Conservation (phyloP, 768 basidiomycete genomes). For the Rhodotorula taiwanensis region DNA sequence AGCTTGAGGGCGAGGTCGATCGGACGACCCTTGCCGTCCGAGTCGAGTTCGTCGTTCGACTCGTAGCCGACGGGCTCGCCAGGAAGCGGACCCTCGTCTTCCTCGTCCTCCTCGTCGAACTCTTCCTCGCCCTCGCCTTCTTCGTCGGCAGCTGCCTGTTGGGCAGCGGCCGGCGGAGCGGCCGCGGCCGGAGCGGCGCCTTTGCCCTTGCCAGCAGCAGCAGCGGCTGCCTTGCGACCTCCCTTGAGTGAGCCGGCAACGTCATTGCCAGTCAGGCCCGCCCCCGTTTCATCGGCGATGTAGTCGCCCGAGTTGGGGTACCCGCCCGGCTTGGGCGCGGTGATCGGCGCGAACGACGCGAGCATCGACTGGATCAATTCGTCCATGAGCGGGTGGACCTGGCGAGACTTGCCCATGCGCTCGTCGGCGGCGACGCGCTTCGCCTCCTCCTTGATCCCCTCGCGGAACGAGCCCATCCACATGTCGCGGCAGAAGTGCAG, state of each 20-base stretch:
- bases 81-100: constrained; percentile 48
- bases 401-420: constrained; percentile 32
- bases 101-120: constrained; percentile 24
- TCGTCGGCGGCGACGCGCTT: constrained; percentile 37
- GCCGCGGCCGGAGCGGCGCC: background rate
- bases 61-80: constrained; percentile 27
- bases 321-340: constrained; percentile 1
- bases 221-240: background rate
- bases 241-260: constrained; percentile 6
- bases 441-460: constrained; percentile 50
- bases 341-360: constrained; percentile 29
- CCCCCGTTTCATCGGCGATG: constrained; percentile 38
- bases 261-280: constrained; percentile 24
- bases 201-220: background rate
- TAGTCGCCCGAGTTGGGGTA: constrained; percentile 39
- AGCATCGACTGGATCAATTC: constrained; percentile 37
- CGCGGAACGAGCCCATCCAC: constrained; percentile 81
- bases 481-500: constrained; percentile 98
- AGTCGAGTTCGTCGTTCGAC: constrained; percentile 25
- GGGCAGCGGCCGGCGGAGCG: background rate
- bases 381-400: constrained; percentile 40
- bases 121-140: constrained; percentile 12
- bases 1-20: constrained; percentile 37
- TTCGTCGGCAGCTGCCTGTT: constrained; percentile 7
- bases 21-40: constrained; percentile 26